Base-by-base conservation (phyloP, 192 early-diverging fungal species). In the Glomus cerebriforme region DNA sequence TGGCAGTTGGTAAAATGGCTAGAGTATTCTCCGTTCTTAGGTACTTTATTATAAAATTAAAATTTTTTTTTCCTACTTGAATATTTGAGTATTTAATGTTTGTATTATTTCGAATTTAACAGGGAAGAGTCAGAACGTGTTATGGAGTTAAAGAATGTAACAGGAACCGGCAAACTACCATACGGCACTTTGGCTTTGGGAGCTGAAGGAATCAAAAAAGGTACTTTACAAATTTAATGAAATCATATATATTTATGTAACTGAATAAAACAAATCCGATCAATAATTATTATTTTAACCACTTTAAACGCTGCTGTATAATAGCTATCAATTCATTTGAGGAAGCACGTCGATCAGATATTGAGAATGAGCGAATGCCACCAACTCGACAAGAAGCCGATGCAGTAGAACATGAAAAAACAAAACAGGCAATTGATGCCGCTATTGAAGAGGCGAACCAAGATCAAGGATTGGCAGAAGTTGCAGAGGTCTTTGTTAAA, bases 331-430 rank as follows among this genome's bases (percentile, higher is more conserved):
- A 90, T 27, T 91, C 94, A 39, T 99, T 98, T 81, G 96, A 99
- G 66, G 93, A 97, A 75, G 98, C 96, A 26, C 94, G 93, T 80
- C 86, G 85, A 15, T 94, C 94, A 45, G 98, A 99, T 86, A 79
- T 90, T 32, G 95, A 98, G 59, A 99, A 99, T 82, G 98, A 99
- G 82, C 88, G 93, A 47, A 79, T 98, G 68, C 97, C 97, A 39
- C 96, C 96, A 15, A 88, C 88, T 19, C 85, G 88, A 59, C 84
- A 88, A 79, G 83, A 86, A 45, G 73, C 49, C 15, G 73, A 64
- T 24, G 77, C 63, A 54, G 78, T 59, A 37, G 79, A 81, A 35
- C 67, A 75, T 15, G 70, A 62, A 27, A 81, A 84, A 81, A 79
- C 73, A 10, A 12, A 80, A 73, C 63, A 59, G 63, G 83, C 83